These are phyloP conservation scores for Candida insectorum DNA, from an alignment of 805 yeast species.

Conservation along the genomic window DNA sequence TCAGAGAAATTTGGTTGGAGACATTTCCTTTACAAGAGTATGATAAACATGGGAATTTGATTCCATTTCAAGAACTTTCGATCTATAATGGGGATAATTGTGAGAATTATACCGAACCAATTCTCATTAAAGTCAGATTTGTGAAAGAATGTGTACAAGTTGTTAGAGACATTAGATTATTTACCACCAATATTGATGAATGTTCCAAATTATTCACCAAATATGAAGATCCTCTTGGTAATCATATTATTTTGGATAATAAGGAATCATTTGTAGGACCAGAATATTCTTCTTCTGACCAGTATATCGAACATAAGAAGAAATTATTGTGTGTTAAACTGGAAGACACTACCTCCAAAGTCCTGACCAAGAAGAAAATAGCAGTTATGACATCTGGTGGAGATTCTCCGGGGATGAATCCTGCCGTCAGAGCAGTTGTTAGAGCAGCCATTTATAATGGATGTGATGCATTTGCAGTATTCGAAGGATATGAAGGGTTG, in stretches of 20 bases:
- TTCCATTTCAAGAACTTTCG: slow-evolving; percentile 40
- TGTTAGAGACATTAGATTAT: slow-evolving; percentile 25
- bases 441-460: slow-evolving; percentile 63
- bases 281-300: slow-evolving; percentile 2
- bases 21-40: slow-evolving; percentile 51
- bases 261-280: slow-evolving; percentile 10
- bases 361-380: slow-evolving; percentile 41
- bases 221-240: slow-evolving; percentile 35
- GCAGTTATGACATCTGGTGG: slow-evolving; percentile 84
- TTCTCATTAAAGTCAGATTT: slow-evolving; percentile 35
- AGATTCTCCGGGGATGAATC: slow-evolving; percentile 80
- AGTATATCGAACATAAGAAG: slow-evolving; percentile 9
- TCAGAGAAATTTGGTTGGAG: slow-evolving; percentile 72
- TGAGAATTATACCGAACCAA: slow-evolving; percentile 22
- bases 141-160: slow-evolving; percentile 13
- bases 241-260: slow-evolving; percentile 24
- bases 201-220: slow-evolving; percentile 17
- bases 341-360: neutral
- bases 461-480: slow-evolving; percentile 63
- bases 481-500: slow-evolving; percentile 74
- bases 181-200: slow-evolving; percentile 25
- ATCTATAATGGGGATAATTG: slow-evolving; percentile 37
- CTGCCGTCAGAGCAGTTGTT: slow-evolving; percentile 70
- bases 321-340: neutral
- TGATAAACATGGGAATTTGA: slow-evolving; percentile 29